Evolutionary conservation across 345 rosid genomes (phyloP).

Genomic region (Citrus cavaleriei): DNA sequence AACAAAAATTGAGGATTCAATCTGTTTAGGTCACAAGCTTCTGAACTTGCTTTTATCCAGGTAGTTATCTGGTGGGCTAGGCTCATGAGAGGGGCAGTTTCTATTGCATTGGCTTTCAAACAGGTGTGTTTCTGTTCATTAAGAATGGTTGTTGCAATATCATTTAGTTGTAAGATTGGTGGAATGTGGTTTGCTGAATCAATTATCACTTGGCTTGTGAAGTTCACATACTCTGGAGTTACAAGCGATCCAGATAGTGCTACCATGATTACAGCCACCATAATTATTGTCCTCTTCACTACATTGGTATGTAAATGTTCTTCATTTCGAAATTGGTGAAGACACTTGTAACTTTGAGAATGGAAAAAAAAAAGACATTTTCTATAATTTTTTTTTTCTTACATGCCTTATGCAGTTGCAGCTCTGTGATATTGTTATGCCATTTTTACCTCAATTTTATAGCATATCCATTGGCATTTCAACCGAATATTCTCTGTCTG

Average conservation of each 20-base stretch:
- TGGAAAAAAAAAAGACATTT: neutral
- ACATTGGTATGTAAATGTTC: slow-evolving; percentile 46
- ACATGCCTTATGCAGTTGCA: neutral
- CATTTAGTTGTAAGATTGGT: neutral
- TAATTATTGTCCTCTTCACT: slow-evolving; percentile 63
- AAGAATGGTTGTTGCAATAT: neutral
- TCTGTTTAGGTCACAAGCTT: neutral
- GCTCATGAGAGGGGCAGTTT: slow-evolving; percentile 89
- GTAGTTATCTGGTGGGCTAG: slow-evolving; percentile 96
- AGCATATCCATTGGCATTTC: neutral
- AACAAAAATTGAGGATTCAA: neutral
- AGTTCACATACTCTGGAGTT: slow-evolving; percentile 81
- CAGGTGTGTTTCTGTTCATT: slow-evolving; percentile 45
- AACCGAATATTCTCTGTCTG: neutral
- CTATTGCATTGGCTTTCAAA: slow-evolving; percentile 87
- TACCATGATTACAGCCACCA: slow-evolving; percentile 66
- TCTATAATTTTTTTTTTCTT: neutral
- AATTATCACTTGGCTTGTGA: slow-evolving; percentile 10
- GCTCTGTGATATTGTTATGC: neutral
- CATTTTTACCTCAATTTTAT: neutral
- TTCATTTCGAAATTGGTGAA: neutral
- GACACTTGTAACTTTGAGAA: neutral
- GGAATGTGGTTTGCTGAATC: neutral
- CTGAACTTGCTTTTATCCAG: slow-evolving; percentile 28
- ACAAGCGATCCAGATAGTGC: slow-evolving; percentile 63